Base-by-base conservation (phyloP, 2,329 filamentous ascomycete genomes). In the Trichoderma semiorbis region DNA sequence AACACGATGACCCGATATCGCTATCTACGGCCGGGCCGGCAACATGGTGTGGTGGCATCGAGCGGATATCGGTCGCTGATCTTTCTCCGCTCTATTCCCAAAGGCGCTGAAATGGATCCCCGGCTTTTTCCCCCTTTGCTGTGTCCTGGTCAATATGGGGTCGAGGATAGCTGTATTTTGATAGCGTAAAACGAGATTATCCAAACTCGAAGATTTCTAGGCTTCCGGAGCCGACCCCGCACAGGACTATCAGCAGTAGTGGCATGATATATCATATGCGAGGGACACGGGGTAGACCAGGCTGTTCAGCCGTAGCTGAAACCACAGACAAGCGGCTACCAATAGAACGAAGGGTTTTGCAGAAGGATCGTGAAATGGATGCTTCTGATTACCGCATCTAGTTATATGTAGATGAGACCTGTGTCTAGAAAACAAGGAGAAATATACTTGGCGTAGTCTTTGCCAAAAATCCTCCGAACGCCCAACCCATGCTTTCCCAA, bases 1-100 rank as follows among this genome's bases (percentile, higher is more conserved):
- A 58, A 8, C 50, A 34, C 34, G 65, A 28, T 58, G 28, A 68
- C 65, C 65, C 65, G 65, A 68, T 68, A 58, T 68, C 65, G 65
- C 65, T 68, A 68, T 58, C 34, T 68, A 24, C 34, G 65, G 53
- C 65, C 65, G 65, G 65, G 50, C 65, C 53, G 65, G 65, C 28
- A 43, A 14, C 53, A 50, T 50, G 63, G 63, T 65, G 55, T 69
- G 65, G 65, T 69, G 53, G 65, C 7, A 58, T n/a, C 36, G 36
- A 26, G 65, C 65, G 65, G 65, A 47, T 61, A 69, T 69, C 65
- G 65, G 65, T 68, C 65, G 50, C 65, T 39, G 53, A 60, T 68
- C 55, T 34, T 36, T 69, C 55, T 34, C 65, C 65, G 65, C 65
- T 60, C 65, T 69, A 69, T 69, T 69, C 34, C 65, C 26, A 60